phyloP scores from a whole-genome alignment of 169 alveolate species.

The Plasmodium berghei region DNA sequence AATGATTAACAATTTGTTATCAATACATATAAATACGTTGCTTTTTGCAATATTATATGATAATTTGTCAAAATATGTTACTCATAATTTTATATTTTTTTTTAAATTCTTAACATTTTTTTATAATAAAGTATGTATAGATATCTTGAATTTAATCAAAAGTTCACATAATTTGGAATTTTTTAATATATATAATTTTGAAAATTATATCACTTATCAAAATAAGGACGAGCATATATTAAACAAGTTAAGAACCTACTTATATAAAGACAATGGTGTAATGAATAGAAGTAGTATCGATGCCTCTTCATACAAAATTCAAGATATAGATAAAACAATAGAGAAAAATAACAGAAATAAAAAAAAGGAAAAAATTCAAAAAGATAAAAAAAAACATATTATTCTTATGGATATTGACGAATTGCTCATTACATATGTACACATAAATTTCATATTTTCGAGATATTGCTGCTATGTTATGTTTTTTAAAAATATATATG shows the following conservation, averaged over 20 bases:
- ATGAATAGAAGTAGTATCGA: neutral
- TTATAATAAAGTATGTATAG: slow-evolving; percentile 60
- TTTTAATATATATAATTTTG: slow-evolving; percentile 42
- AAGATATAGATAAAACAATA: neutral
- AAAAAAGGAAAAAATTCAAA: slow-evolving; percentile 2
- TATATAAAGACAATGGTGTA: neutral
- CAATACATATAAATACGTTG: slow-evolving; percentile 59
- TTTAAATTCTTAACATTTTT: slow-evolving; percentile 37
- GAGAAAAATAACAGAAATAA: neutral
- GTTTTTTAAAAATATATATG: slow-evolving; percentile 68
- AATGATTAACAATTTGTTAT: slow-evolving; percentile 42
- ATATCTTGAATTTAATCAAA: slow-evolving; percentile 33
- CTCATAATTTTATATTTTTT: slow-evolving; percentile 38
- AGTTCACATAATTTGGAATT: slow-evolving; percentile 44
- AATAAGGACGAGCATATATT: slow-evolving; percentile 1
- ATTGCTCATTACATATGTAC: slow-evolving; percentile 65
- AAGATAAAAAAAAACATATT: slow-evolving; percentile 17
- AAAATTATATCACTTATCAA: neutral
- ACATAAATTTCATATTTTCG: slow-evolving; percentile 54
- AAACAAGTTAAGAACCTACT: slow-evolving; percentile 11
- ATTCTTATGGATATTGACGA: slow-evolving; percentile 71
- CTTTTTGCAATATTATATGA: slow-evolving; percentile 60
- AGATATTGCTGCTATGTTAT: slow-evolving; percentile 65
- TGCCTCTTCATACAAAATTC: neutral
- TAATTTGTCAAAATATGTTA: slow-evolving; percentile 54